Percentiles rank a stretch among this genome's conserved stretches.
Conservation (phyloP, 805 yeast genomes). For the Dipodascopsis tothii region DNA sequence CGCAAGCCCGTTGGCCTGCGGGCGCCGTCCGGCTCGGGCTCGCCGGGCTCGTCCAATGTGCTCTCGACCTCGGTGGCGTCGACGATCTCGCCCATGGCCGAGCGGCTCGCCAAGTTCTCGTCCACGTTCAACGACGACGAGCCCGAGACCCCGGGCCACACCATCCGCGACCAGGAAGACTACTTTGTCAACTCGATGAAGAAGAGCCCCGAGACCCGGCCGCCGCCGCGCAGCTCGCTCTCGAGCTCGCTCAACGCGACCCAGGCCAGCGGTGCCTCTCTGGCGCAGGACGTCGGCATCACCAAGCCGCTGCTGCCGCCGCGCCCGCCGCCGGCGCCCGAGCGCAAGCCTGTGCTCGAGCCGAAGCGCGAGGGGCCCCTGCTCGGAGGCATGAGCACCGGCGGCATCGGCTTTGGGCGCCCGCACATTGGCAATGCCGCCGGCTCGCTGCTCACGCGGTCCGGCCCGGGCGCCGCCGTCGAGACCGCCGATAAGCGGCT, state of each 20-base stretch:
- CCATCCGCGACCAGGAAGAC: constrained; percentile 20
- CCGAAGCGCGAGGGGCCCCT: neutral
- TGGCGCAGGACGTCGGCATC: neutral
- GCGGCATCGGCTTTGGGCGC: neutral
- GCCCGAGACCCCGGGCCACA: neutral
- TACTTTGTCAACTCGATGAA: constrained; percentile 6
- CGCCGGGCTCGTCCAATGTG: constrained; percentile 8
- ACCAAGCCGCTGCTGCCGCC: neutral
- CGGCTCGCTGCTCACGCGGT: neutral
- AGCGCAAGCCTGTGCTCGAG: neutral
- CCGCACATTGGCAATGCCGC: constrained; percentile 6
- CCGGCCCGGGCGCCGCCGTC: neutral
- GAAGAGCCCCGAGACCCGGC: neutral
- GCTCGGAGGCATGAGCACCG: neutral
- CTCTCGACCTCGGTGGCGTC: constrained; percentile 18
- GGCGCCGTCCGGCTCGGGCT: constrained; percentile 5
- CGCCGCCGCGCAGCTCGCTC: neutral
- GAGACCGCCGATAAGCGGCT: constrained; percentile 40
- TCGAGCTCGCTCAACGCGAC: neutral
- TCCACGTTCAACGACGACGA: constrained; percentile 11
- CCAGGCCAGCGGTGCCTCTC: neutral
- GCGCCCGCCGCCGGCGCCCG: neutral
- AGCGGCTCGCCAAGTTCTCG: constrained; percentile 15
- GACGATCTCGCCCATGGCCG: constrained; percentile 14
- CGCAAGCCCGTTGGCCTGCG: constrained; percentile 14